Percentiles rank a stretch among this genome's conserved stretches.
phyloP scores from a whole-genome alignment of 2,329 filamentous ascomycete species.

The Colletotrichum tabaci region DNA sequence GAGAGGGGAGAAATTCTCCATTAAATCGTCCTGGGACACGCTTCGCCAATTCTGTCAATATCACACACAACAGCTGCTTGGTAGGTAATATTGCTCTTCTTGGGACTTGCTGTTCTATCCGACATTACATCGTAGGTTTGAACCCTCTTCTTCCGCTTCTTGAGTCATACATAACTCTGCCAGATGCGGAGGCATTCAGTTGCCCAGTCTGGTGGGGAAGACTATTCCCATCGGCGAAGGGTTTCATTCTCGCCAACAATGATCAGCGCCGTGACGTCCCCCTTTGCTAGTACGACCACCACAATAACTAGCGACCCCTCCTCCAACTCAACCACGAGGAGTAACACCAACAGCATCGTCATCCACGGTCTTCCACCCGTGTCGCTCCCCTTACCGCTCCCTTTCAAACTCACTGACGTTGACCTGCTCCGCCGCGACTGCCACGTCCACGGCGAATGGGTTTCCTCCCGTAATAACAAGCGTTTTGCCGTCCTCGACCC shows the following conservation, averaged over 20 bases:
- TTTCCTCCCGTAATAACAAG: constrained; percentile 59
- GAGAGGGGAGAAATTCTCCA: constrained; percentile 18
- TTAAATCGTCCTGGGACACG: constrained; percentile 4
- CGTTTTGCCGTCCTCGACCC: constrained; percentile 69
- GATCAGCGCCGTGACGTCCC: constrained; percentile 29
- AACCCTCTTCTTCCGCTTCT: neutral
- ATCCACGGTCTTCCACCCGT: constrained; percentile 19
- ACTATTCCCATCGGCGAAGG: constrained; percentile 33
- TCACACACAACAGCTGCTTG: constrained; percentile 3
- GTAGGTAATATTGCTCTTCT: constrained; percentile 6
- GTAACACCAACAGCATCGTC: constrained; percentile 19
- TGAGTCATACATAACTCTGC: neutral
- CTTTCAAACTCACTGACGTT: constrained; percentile 62
- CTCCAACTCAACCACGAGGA: constrained; percentile 20
- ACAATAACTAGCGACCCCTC: constrained; percentile 29
- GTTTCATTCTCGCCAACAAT: constrained; percentile 41
- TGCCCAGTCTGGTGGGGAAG: constrained; percentile 35
- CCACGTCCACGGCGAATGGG: constrained; percentile 64
- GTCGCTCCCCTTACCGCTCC: constrained; percentile 45
- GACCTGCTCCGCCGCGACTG: constrained; percentile 65
- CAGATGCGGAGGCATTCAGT: constrained; percentile 39
- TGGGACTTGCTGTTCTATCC: neutral
- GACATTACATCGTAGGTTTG: constrained; percentile 10
- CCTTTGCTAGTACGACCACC: constrained; percentile 25
- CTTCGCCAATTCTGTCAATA: constrained; percentile 8